A percentile compares a stretch with the other conserved stretches of the same genome.
These are phyloP conservation scores for Diplogelasinospora grovesii DNA, from an alignment of 495 filamentous ascomycete species.

Conservation along the genomic window DNA sequence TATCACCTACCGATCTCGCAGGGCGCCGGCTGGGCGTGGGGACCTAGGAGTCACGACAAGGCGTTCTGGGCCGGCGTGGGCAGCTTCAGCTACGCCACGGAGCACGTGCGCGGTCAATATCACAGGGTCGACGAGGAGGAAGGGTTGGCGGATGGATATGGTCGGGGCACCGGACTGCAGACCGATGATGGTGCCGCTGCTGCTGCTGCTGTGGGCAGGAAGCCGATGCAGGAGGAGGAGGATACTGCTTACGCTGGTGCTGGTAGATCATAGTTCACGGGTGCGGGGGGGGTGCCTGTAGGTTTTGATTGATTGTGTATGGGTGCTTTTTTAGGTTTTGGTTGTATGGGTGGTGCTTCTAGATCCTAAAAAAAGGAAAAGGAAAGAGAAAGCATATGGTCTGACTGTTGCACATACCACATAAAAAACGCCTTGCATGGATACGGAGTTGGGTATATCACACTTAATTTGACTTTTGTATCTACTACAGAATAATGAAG, in stretches of 20 bases:
- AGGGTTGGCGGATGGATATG: slow-evolving; percentile 12
- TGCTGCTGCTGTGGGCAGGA: slow-evolving; percentile 8
- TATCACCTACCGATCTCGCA: slow-evolving; percentile 60
- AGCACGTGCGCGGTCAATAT: slow-evolving; percentile 28
- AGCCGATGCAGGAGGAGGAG: slow-evolving; percentile 1
- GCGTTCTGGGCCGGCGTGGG: slow-evolving; percentile 59
- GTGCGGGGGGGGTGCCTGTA: neutral
- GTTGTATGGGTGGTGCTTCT: neutral
- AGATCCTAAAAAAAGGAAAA: neutral
- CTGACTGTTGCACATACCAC: too few species aligned
- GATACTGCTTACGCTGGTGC: slow-evolving; percentile 11
- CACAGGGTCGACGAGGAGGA: slow-evolving; percentile 32
- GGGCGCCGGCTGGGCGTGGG: slow-evolving; percentile 54
- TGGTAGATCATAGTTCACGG: neutral
- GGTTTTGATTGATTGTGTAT: neutral
- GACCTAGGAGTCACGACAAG: slow-evolving; percentile 43
- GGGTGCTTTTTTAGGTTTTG: too few species aligned
- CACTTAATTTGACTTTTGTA: too few species aligned
- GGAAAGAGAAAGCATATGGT: too few species aligned
- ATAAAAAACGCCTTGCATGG: too few species aligned
- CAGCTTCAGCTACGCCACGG: slow-evolving; percentile 42
- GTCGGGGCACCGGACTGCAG: slow-evolving; percentile 12
- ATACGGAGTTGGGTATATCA: too few species aligned
- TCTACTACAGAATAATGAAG: too few species aligned
- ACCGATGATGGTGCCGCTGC: neutral